Evolutionary conservation across 1,284 basidiomycete genomes (phyloP).

Genomic region (Marasmius sp.): DNA sequence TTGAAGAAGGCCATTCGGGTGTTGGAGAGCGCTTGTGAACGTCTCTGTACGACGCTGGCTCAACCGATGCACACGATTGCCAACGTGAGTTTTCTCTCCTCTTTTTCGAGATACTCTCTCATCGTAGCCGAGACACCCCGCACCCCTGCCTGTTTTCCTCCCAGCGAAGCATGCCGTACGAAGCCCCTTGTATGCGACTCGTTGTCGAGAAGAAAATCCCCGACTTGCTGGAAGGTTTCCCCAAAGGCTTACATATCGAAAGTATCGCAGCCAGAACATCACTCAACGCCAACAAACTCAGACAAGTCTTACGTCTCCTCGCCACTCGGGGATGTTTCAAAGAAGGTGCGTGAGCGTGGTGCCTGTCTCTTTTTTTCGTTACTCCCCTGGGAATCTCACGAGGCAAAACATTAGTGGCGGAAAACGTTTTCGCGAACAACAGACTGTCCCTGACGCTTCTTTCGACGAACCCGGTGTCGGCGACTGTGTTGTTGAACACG

Average conservation of each 20-base stretch:
- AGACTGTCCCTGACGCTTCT: constrained; percentile 9
- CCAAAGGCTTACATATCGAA: constrained; percentile 28
- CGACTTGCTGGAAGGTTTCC: constrained; percentile 28
- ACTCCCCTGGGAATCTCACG: not conserved
- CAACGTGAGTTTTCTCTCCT: constrained; percentile 23
- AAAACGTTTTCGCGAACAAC: constrained; percentile 13
- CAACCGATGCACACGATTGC: constrained; percentile 24
- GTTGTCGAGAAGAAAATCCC: constrained; percentile 28
- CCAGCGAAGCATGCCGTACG: constrained; percentile 12
- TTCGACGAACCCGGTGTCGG: constrained; percentile 6
- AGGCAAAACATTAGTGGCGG: not conserved
- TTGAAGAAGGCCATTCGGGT: constrained; percentile 14
- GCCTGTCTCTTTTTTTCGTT: not conserved
- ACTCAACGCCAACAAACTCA: constrained; percentile 30
- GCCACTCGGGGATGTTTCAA: constrained; percentile 36
- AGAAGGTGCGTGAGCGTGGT: constrained; percentile 29
- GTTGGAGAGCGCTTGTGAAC: constrained; percentile 16
- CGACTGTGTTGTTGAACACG: not conserved
- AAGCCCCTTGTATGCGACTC: constrained; percentile 26
- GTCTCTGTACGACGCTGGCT: constrained; percentile 14
- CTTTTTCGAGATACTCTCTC: not conserved
- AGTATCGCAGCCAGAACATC: constrained; percentile 27
- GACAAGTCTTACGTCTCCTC: constrained; percentile 34
- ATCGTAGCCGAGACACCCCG: not conserved
- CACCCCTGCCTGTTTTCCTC: too few species aligned